Conservation (phyloP, 768 basidiomycete species). For the Suillus variegatus region DNA sequence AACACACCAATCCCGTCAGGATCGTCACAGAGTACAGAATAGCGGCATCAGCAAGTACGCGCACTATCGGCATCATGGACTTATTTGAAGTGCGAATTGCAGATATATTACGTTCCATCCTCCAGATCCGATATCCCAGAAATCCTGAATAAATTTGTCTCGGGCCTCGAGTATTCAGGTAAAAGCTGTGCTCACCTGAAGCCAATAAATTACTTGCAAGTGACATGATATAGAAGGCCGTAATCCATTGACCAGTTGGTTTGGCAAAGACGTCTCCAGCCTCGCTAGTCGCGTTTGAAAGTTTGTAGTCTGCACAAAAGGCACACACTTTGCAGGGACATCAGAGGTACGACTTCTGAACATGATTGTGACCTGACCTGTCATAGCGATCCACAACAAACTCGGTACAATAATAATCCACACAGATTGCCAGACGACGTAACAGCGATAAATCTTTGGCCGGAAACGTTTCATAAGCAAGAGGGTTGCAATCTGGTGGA, state of each 20-base stretch:
- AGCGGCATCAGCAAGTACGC: too few species aligned
- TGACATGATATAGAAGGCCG: slow-evolving; percentile 5
- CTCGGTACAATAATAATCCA: not conserved
- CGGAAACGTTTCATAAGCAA: not conserved
- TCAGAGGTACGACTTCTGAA: not conserved
- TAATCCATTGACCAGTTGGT: slow-evolving; percentile 10
- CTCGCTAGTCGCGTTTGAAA: slow-evolving; percentile 2
- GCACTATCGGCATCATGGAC: too few species aligned
- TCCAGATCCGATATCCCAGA: not conserved
- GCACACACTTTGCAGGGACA: not conserved
- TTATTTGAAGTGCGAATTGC: not conserved
- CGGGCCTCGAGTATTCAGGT: not conserved
- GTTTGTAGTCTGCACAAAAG: not conserved
- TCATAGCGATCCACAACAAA: not conserved
- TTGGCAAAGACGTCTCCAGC: not conserved
- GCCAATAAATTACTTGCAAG: slow-evolving; percentile 3
- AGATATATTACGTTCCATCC: not conserved
- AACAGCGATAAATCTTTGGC: not conserved
- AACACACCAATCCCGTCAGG: not conserved
- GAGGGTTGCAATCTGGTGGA: not conserved
- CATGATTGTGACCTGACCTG: not conserved
- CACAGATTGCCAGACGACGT: not conserved
- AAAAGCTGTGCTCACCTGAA: slow-evolving; percentile 1
- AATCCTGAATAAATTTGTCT: not conserved
- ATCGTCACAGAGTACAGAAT: not conserved